phyloP scores from a whole-genome alignment of 2,329 filamentous ascomycete species.

The Lachnum nothofagi region DNA sequence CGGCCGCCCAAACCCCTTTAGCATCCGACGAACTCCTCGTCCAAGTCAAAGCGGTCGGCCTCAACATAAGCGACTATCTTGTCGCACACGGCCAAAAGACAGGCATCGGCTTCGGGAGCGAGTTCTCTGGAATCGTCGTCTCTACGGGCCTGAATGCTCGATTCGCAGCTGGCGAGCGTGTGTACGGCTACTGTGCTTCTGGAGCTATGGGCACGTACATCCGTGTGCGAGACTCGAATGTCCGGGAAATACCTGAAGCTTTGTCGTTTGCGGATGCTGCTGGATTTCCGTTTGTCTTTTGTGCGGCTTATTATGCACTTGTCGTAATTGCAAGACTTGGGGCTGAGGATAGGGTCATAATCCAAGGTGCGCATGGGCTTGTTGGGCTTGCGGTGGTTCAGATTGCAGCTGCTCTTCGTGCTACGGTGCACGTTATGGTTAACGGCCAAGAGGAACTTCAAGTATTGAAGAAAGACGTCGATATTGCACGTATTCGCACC shows the following conservation, averaged over 20 bases:
- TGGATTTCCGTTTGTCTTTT: conserved; percentile 20
- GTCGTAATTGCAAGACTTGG: conserved; percentile 7
- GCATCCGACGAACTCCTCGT: conserved; percentile 18
- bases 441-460: no score
- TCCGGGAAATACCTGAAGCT: conserved; percentile 7
- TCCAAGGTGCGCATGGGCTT: conserved; percentile 29
- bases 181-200: conserved; percentile 6
- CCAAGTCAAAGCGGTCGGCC: conserved; percentile 20
- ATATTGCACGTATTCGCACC: no score
- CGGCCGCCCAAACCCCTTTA: conserved; percentile 6
- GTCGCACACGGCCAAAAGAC: conserved; percentile 31
- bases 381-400: conserved; percentile 27
- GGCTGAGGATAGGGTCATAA: conserved; percentile 24
- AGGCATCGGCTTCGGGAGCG: conserved; percentile 28
- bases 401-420: no score
- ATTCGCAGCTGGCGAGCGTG: conserved; percentile 27
- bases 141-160: conserved; percentile 23
- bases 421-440: no score
- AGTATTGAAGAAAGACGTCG: no score
- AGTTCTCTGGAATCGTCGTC: conserved; percentile 29
- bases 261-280: conserved; percentile 9
- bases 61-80: conserved; percentile 32
- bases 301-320: conserved; percentile 17
- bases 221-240: neutral
- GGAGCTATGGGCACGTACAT: neutral